Base-by-base conservation (phyloP, 73 alveolate genomes). In the Paramecium bursaria region DNA sequence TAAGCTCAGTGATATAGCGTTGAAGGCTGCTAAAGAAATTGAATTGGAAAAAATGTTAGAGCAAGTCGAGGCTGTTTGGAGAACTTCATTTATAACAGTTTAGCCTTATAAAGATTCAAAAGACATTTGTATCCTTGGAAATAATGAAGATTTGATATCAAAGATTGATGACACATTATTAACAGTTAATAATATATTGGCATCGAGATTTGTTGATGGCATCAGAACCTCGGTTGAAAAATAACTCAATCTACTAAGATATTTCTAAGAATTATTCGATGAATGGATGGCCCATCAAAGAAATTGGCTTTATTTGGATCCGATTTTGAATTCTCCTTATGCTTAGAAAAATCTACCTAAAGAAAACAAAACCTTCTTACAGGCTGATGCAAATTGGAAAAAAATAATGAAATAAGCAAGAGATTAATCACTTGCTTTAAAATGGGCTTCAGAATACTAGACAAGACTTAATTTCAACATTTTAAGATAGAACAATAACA, bases 251-350 rank as follows among this genome's bases (percentile, higher is more conserved):
- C 26, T 54, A 11, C 23, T 79, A 25, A 79, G 89, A 54, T 33
- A 79, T 25, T 79, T 79, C 54, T 44, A 79, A 13, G 89, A 79
- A 44, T 55, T 88, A 19, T 57, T 87, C 46, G 93, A 87, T 60
- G 93, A 87, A 50, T 87, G 91, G 86, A 85, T 85, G 67, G 0
- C 86, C 4, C 93, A 91, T 79, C 91, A 94, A 54, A 94, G 92
- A 87, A 90, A 94, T 90, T 94, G 94, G 92, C 80, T 86, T 49
- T 77, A 94, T 85, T 86, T 94, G 27, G 96, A 92, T 74, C 91
- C 91, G 74, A 94, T 94, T 57, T 76, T 94, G 17, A 85, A 87
- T 55, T 88, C 98, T 42, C 95, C 98, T 15, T 98, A 97, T 76
- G 91, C 95, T 88, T 92, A 93, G 10, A 92, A 93, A 52, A 95